Evolutionary conservation across 1,284 basidiomycete species (phyloP).

Genomic region (Ustilago nuda): DNA sequence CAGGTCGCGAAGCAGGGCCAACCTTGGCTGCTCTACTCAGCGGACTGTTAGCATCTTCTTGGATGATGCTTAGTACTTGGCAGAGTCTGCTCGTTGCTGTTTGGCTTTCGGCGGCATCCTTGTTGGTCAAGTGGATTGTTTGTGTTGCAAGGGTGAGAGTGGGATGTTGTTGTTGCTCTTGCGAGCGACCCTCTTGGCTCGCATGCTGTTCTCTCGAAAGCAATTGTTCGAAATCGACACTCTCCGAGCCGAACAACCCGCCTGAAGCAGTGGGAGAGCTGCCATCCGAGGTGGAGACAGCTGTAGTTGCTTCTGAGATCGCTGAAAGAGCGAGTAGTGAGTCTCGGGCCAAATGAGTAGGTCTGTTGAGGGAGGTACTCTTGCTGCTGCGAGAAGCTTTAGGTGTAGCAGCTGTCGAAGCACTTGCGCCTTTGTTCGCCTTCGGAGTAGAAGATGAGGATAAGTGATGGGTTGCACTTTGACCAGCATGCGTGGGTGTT

Average conservation of each 20-base stretch:
- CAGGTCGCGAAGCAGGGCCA: conserved; percentile 20
- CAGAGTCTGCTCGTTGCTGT: conserved; percentile 36
- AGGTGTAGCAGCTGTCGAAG: conserved; percentile 15
- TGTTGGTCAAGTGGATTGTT: background rate
- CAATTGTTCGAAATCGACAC: conserved; percentile 48
- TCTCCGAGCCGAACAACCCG: conserved; percentile 45
- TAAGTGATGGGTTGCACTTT: conserved; percentile 14
- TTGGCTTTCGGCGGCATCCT: conserved; percentile 9
- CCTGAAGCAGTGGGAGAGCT: conserved; percentile 26
- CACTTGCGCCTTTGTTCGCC: background rate
- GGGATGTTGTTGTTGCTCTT: background rate
- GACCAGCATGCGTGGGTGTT: conserved; percentile 25
- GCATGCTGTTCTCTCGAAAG: conserved; percentile 30
- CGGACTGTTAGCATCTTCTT: conserved; percentile 39
- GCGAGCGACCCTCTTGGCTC: background rate
- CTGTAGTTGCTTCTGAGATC: conserved; percentile 40
- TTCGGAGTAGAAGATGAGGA: conserved; percentile 39
- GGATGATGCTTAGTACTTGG: conserved; percentile 53
- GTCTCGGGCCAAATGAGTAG: conserved; percentile 28
- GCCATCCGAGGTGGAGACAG: conserved; percentile 26
- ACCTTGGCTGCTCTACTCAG: conserved; percentile 17
- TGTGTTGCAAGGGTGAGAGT: background rate
- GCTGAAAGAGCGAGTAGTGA: conserved; percentile 44
- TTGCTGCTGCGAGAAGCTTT: conserved; percentile 20
- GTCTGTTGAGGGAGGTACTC: conserved; percentile 8